Conservation (phyloP, 129 eudicot genomes). For the Tagetes erecta region DNA sequence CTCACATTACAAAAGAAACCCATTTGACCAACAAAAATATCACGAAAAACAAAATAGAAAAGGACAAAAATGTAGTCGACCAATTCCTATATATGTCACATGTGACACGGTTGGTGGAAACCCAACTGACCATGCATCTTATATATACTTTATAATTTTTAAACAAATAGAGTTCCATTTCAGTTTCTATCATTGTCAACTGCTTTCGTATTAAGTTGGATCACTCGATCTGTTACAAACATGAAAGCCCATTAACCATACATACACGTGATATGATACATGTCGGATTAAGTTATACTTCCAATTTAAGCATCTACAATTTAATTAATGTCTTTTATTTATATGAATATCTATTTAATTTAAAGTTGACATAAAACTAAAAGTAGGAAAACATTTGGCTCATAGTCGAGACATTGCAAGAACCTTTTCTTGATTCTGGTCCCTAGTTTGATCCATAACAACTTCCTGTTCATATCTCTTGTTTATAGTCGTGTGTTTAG, state of each 20-base stretch:
- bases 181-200: neutral
- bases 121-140: no score
- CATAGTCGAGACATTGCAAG: slow-evolving; percentile 43
- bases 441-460: slow-evolving; percentile 27
- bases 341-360: neutral
- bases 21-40: no score
- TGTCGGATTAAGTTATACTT: neutral
- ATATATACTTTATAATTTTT: no score
- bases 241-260: neutral
- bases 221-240: neutral
- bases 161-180: no score
- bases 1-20: no score
- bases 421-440: slow-evolving; percentile 29
- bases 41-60: no score
- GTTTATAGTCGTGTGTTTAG: slow-evolving; percentile 5
- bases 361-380: neutral
- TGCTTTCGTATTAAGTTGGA: neutral
- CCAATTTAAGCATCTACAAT: neutral
- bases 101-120: no score
- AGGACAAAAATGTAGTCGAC: no score
- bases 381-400: slow-evolving; percentile 1
- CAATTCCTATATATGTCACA: no score
- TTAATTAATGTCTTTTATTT: neutral
- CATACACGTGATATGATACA: neutral
- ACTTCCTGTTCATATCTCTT: slow-evolving; percentile 24